A percentile compares a stretch with the other conserved stretches of the same genome.
phyloP scores from a whole-genome alignment of 495 filamentous ascomycete species.

The Lepidopterella palustris region DNA sequence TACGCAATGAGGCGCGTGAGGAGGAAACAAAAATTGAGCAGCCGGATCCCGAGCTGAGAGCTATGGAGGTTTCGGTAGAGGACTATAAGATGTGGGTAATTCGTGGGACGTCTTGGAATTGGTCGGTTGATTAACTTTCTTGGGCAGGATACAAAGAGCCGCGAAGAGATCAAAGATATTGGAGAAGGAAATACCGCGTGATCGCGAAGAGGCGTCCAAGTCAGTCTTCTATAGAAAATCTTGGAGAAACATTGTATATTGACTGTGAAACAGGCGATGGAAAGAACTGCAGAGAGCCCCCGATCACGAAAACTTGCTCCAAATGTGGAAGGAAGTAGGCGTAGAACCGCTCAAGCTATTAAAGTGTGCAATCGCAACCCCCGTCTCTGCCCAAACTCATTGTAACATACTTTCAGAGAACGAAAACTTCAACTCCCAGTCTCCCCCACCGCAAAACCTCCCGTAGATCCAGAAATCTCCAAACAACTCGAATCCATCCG shows the following conservation, averaged over 20 bases:
- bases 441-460: neutral
- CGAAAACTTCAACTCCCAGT: conserved; percentile 15
- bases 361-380: conserved; percentile 14
- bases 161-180: too few species aligned
- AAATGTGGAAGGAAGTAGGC: conserved; percentile 25
- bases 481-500: conserved; percentile 42
- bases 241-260: neutral
- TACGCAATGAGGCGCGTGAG: too few species aligned
- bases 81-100: too few species aligned
- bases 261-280: conserved; percentile 12
- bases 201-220: neutral
- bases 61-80: too few species aligned
- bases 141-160: too few species aligned
- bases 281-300: conserved; percentile 12
- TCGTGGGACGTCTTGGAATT: too few species aligned
- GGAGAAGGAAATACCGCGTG: neutral
- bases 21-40: too few species aligned
- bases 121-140: too few species aligned
- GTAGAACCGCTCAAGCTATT: conserved; percentile 22
- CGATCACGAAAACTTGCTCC: conserved; percentile 15
- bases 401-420: conserved; percentile 10
- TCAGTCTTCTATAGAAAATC: neutral
- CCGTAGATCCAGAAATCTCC: conserved; percentile 8
- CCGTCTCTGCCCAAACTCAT: neutral
- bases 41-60: too few species aligned